These are phyloP conservation scores for Bolboschoenoplectus hybrid DNA, from an alignment of 202 grass and related monocot genomes.

Conservation along the genomic window DNA sequence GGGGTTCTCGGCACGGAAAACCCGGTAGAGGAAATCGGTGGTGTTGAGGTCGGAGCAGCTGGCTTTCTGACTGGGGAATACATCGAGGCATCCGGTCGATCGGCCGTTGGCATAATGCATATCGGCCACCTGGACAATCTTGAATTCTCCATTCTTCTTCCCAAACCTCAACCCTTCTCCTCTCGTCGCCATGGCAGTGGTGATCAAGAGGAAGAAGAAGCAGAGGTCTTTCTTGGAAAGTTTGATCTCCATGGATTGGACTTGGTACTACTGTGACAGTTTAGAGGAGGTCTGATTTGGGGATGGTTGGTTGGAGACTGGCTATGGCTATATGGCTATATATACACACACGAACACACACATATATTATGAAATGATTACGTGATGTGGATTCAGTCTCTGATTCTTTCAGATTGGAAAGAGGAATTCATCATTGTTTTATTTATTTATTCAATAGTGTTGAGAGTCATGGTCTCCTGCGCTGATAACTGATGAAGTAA, in stretches of 20 bases:
- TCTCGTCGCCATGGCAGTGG: background rate
- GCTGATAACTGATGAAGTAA: background rate
- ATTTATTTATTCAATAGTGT: background rate
- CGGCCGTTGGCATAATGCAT: conserved; percentile 90
- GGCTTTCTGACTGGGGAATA: conserved; percentile 54
- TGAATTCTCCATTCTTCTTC: conserved; percentile 66
- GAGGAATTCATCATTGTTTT: background rate
- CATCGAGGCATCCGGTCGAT: conserved; percentile 66
- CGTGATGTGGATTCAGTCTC: background rate
- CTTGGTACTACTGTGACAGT: background rate
- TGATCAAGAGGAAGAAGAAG: conserved; percentile 20
- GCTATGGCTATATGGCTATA: too few species aligned
- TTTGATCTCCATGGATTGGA: conserved; percentile 28
- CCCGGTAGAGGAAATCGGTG: conserved; percentile 82
- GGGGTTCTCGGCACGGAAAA: conserved; percentile 75
- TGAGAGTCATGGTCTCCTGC: background rate
- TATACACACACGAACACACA: too few species aligned
- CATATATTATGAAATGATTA: background rate
- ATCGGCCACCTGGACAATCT: conserved; percentile 93
- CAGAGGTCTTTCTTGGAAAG: background rate
- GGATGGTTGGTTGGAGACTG: background rate
- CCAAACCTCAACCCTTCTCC: conserved; percentile 54
- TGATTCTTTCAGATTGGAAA: background rate
- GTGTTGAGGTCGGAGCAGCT: conserved; percentile 99
- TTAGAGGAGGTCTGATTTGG: background rate